A percentile compares a stretch with the other conserved stretches of the same genome.
phyloP scores from a whole-genome alignment of 1,284 basidiomycete genomes.

The Trichosporon sp. region DNA sequence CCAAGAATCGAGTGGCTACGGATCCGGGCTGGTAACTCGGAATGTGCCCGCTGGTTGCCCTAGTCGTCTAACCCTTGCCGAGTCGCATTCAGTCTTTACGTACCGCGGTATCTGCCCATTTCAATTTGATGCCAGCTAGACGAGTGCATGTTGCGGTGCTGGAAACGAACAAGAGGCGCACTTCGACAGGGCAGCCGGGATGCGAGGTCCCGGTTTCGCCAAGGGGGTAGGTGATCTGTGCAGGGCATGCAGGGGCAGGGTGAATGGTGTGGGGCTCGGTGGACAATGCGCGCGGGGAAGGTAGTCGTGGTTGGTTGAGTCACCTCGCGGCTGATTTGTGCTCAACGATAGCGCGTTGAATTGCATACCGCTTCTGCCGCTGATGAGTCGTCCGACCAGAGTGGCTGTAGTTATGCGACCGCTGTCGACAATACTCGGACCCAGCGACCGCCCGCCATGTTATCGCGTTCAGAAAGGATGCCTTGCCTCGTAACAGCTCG shows the following conservation, averaged over 20 bases:
- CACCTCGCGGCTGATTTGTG: background rate
- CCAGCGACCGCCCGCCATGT: no score
- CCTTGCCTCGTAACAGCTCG: no score
- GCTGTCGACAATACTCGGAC: no score
- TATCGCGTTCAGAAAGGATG: no score
- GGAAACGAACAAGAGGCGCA: background rate
- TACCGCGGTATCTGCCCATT: background rate
- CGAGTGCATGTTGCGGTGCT: background rate
- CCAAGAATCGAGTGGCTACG: constrained; percentile 1
- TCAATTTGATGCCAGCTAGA: background rate
- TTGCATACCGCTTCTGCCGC: no score
- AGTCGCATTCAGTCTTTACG: background rate
- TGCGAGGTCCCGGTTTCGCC: background rate
- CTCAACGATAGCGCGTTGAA: background rate
- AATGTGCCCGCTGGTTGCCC: background rate
- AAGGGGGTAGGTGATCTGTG: background rate
- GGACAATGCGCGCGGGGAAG: background rate
- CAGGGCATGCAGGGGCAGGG: background rate
- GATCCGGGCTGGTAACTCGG: constrained; percentile 7
- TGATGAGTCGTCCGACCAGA: no score
- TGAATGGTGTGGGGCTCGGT: no score
- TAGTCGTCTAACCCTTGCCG: background rate
- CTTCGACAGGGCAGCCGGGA: background rate
- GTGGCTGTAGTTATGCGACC: no score
- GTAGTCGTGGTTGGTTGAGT: background rate